Evolutionary conservation across 2,329 filamentous ascomycete species (phyloP).

Genomic region (Cadophora gregata): DNA sequence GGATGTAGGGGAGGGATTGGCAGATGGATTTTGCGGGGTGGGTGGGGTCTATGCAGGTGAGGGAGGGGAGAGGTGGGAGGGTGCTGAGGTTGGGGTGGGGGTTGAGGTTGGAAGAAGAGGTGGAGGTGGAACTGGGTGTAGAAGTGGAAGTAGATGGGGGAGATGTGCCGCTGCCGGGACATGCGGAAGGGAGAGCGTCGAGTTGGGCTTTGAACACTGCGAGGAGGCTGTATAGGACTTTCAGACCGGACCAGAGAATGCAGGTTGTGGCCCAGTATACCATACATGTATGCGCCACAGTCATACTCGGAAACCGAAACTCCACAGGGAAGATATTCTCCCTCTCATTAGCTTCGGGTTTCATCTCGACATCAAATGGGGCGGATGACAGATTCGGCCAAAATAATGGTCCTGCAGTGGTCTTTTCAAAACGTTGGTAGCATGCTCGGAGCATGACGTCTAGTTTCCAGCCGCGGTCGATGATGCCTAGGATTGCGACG

Average conservation of each 20-base stretch:
- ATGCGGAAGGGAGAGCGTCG: not conserved
- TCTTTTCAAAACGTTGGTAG: slow-evolving; percentile 38
- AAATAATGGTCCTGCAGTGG: slow-evolving; percentile 39
- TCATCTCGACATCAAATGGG: not conserved
- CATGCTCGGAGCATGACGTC: slow-evolving; percentile 40
- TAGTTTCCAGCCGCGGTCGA: slow-evolving; percentile 41
- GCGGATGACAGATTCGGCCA: slow-evolving; percentile 41
- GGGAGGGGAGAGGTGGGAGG: slow-evolving; percentile 40
- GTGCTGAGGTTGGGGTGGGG: not conserved
- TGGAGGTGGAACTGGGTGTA: too few relatives aligned
- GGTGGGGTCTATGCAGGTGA: slow-evolving; percentile 38
- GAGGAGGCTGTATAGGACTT: slow-evolving; percentile 43
- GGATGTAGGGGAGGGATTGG: slow-evolving; percentile 45
- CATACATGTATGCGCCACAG: slow-evolving; percentile 41
- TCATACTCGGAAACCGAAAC: slow-evolving; percentile 42
- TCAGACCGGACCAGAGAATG: slow-evolving; percentile 46
- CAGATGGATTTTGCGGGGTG: slow-evolving; percentile 44
- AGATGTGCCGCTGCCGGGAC: not conserved
- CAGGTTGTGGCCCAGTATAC: slow-evolving; percentile 45
- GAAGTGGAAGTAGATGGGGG: too few relatives aligned
- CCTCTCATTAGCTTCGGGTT: not conserved
- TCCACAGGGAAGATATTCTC: slow-evolving; percentile 42
- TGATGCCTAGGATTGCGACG: slow-evolving; percentile 30
- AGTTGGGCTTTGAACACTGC: slow-evolving; percentile 15
- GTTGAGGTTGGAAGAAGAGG: too few relatives aligned